Conservation (phyloP, 2,329 filamentous ascomycete species). For the Colletotrichum aenigma region DNA sequence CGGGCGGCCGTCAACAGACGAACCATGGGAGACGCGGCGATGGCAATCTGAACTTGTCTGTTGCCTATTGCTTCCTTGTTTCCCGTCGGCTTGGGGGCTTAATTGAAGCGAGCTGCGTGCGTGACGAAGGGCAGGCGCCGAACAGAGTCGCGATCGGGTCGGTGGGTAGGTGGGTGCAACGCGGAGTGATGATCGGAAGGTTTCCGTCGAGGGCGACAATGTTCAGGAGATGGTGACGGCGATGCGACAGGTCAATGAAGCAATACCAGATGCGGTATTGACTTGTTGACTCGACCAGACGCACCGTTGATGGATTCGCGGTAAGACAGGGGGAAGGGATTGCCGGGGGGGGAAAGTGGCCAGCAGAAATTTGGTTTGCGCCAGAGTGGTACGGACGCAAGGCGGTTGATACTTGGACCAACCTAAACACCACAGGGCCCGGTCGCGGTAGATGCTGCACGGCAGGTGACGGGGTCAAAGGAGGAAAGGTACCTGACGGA, state of each 20-base stretch:
- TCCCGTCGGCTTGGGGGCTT: neutral
- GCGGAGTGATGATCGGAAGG: neutral
- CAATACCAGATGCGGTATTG: neutral
- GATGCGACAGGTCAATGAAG: neutral
- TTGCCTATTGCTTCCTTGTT: neutral
- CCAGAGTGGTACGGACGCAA: neutral
- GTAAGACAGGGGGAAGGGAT: neutral
- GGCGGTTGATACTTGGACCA: neutral
- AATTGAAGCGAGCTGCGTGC: neutral
- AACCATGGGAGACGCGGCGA: conserved; percentile 11
- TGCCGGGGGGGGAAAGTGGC: neutral
- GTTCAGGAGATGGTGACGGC: neutral
- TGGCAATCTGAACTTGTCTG: neutral
- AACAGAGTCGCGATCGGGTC: neutral
- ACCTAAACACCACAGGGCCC: neutral
- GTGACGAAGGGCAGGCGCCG: neutral
- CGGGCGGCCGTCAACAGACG: conserved; percentile 16
- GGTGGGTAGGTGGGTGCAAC: neutral
- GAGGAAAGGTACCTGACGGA: neutral
- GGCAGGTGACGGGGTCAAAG: neutral
- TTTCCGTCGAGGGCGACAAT: neutral
- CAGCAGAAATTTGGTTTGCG: neutral
- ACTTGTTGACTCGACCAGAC: neutral
- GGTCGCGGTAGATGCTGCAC: neutral
- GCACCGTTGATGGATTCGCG: neutral